Conservation (phyloP, 805 yeast species). For the Lipomyces yamadae region DNA sequence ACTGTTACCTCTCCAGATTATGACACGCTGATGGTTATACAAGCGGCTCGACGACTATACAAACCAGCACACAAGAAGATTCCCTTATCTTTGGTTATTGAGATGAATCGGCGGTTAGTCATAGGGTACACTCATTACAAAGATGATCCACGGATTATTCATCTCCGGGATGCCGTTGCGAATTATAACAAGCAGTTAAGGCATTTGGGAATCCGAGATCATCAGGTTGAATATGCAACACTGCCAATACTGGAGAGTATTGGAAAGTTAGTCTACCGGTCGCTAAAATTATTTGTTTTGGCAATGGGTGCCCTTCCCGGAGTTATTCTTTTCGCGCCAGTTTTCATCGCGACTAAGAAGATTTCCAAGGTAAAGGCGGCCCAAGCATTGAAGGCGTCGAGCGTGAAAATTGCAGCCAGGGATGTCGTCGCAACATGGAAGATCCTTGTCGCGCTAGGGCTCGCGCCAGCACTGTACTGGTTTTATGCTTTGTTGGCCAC, state of each 20-base stretch:
- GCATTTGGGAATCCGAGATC: constrained; percentile 69
- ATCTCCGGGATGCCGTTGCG: constrained; percentile 65
- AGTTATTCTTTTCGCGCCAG: constrained; percentile 82
- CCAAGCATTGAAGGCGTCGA: constrained; percentile 80
- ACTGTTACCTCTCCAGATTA: constrained; percentile 88
- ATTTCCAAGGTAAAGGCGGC: constrained; percentile 75
- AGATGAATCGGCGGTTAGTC: constrained; percentile 86
- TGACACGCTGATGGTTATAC: constrained; percentile 86
- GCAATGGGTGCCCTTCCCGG: constrained; percentile 82
- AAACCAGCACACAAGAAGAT: constrained; percentile 71
- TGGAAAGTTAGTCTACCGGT: constrained; percentile 54
- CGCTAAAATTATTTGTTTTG: constrained; percentile 60
- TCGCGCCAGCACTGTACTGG: constrained; percentile 84
- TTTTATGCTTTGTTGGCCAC: constrained; percentile 66
- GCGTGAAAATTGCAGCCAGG: constrained; percentile 87
- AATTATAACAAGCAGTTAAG: constrained; percentile 69
- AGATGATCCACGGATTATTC: constrained; percentile 68
- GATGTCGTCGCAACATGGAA: constrained; percentile 99
- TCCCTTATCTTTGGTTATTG: constrained; percentile 83
- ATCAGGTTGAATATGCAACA: constrained; percentile 67
- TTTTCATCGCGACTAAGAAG: constrained; percentile 74
- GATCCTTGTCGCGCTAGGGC: constrained; percentile 81
- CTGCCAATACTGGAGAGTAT: constrained; percentile 58
- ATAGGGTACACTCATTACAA: constrained; percentile 77
- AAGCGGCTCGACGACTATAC: constrained; percentile 89